phyloP scores from a whole-genome alignment of 345 rosid genomes.

The Cochlearia excelsa region DNA sequence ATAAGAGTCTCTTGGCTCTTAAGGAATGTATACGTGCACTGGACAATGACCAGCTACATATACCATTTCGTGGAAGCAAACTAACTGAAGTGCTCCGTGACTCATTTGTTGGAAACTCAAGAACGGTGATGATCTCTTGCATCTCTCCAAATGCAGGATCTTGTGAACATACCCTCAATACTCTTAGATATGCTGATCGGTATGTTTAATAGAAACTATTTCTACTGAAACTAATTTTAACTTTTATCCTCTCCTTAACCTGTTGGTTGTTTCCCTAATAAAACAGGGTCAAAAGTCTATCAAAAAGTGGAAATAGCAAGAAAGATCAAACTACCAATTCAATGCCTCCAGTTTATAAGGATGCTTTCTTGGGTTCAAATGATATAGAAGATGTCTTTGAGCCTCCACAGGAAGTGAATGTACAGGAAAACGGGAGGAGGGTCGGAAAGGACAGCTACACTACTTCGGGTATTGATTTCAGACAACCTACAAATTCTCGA shows the following conservation, averaged over 20 bases:
- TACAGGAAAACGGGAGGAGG: slow-evolving; percentile 57
- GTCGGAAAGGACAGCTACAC: slow-evolving; percentile 52
- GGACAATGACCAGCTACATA: slow-evolving; percentile 94
- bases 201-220: slow-evolving; percentile 34
- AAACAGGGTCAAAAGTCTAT: slow-evolving; percentile 90
- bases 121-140: slow-evolving; percentile 97
- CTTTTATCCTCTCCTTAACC: slow-evolving; percentile 5
- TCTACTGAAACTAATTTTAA: slow-evolving; percentile 12
- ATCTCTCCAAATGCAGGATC: slow-evolving; percentile 98
- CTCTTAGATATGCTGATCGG: slow-evolving; percentile 98
- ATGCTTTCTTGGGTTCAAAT: slow-evolving; percentile 47
- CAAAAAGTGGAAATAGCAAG: slow-evolving; percentile 78
- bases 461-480: slow-evolving; percentile 30
- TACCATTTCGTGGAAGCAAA: slow-evolving; percentile 96
- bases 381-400: slow-evolving; percentile 57
- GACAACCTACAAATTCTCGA: slow-evolving; percentile 45
- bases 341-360: slow-evolving; percentile 46
- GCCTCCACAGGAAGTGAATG: slow-evolving; percentile 51
- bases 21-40: slow-evolving; percentile 97
- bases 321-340: slow-evolving; percentile 65
- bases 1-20: slow-evolving; percentile 95
- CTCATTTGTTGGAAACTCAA: slow-evolving; percentile 95
- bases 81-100: slow-evolving; percentile 98
- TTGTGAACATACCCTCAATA: slow-evolving; percentile 96
- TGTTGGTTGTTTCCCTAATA: slow-evolving; percentile 23